Evolutionary conservation across 2,329 filamentous ascomycete species (phyloP).

Genomic region (Fusarium neocosmosporiellum): DNA sequence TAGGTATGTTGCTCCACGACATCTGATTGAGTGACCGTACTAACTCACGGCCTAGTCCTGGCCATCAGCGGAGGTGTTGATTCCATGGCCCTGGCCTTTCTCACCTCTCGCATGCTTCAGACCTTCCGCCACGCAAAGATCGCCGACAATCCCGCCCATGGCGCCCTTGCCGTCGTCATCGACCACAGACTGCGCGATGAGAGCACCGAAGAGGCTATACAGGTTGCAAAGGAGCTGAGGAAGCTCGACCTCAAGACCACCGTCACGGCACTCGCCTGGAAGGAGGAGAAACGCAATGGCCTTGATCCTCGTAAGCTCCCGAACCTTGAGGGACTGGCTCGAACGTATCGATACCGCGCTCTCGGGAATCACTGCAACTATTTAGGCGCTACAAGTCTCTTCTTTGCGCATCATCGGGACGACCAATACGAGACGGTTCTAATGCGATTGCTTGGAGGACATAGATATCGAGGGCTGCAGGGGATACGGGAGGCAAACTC

Average conservation of each 20-base stretch:
- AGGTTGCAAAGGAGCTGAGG: constrained; percentile 55
- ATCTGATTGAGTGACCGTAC: background rate
- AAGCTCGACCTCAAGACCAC: constrained; percentile 50
- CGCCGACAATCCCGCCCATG: constrained; percentile 57
- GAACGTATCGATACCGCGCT: constrained; percentile 77
- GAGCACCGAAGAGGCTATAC: constrained; percentile 63
- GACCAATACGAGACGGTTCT: constrained; percentile 93
- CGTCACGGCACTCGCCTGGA: constrained; percentile 59
- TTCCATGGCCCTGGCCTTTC: constrained; percentile 92
- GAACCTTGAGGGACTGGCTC: constrained; percentile 82
- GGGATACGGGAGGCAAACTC: constrained; percentile 74
- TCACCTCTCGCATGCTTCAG: constrained; percentile 67
- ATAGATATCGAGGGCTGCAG: constrained; percentile 75
- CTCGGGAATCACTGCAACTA: constrained; percentile 71
- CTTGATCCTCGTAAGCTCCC: constrained; percentile 54
- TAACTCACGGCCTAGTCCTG: constrained; percentile 61
- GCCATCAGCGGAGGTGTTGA: constrained; percentile 94
- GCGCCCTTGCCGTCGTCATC: constrained; percentile 62
- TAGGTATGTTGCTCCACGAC: constrained; percentile 52
- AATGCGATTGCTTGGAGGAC: constrained; percentile 77
- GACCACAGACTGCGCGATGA: constrained; percentile 68
- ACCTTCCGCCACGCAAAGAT: constrained; percentile 51
- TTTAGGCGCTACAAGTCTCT: constrained; percentile 66
- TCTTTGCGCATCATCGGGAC: constrained; percentile 88
- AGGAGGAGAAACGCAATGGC: constrained; percentile 43